Conservation (phyloP, 2,329 filamentous ascomycete genomes). For the Fusarium ramigenum region DNA sequence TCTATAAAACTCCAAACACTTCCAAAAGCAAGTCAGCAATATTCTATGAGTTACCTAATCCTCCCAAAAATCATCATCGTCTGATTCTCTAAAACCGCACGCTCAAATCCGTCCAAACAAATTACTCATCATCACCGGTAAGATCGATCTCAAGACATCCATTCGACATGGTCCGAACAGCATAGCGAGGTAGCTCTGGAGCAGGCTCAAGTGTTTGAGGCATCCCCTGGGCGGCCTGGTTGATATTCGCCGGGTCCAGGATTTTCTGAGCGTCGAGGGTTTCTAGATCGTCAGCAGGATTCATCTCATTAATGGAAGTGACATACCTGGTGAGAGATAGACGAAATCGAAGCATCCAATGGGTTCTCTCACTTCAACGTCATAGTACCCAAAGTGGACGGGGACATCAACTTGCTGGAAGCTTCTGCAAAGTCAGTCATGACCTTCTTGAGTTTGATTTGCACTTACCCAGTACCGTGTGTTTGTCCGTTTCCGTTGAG, state of each 20-base stretch:
- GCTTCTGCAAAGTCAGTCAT: not conserved
- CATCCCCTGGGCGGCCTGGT: not conserved
- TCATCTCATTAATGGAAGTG: accelerated
- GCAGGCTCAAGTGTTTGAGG: not conserved
- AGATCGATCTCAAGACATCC: not conserved
- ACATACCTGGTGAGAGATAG: not conserved
- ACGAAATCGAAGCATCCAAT: not conserved
- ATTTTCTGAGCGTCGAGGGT: not conserved
- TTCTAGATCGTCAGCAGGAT: not conserved
- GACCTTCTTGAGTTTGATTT: accelerated
- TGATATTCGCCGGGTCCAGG: not conserved
- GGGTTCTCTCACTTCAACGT: not conserved
- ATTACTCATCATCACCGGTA: not conserved
- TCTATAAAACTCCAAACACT: not conserved
- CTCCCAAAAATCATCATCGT: not conserved
- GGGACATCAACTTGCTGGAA: not conserved
- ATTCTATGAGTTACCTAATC: accelerated
- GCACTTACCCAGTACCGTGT: not conserved
- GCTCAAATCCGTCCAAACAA: accelerated
- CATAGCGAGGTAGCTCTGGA: not conserved
- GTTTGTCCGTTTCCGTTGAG: not conserved
- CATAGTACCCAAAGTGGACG: not conserved
- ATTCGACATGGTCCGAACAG: not conserved
- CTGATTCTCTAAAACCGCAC: not conserved
- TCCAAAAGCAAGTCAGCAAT: not conserved